These are phyloP conservation scores for Cladosporium phlei DNA, from an alignment of 2,329 filamentous ascomycete species.

Conservation along the genomic window DNA sequence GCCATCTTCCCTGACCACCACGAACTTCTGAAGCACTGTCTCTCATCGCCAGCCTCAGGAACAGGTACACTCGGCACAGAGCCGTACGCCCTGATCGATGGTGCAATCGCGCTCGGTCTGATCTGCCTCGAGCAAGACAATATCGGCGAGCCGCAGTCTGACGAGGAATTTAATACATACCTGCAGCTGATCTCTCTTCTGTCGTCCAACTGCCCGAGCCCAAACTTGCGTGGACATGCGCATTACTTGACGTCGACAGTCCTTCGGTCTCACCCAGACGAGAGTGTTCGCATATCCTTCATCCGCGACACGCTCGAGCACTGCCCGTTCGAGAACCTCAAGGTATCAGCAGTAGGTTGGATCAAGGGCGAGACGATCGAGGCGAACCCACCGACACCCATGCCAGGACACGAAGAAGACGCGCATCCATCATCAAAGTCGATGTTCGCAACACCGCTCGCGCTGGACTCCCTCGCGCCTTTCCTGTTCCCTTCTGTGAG, in stretches of 20 bases:
- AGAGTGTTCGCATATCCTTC: slow-evolving; percentile 48
- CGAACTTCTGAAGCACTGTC: slow-evolving; percentile 47
- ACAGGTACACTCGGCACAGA: slow-evolving; percentile 40
- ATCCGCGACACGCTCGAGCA: slow-evolving; percentile 53
- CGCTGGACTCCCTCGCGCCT: slow-evolving; percentile 45
- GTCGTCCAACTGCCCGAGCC: slow-evolving; percentile 45
- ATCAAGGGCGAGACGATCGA: slow-evolving; percentile 56
- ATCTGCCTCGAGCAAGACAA: slow-evolving; percentile 44
- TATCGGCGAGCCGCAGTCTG: slow-evolving; percentile 43
- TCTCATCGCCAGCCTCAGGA: slow-evolving; percentile 35
- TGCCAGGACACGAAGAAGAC: slow-evolving; percentile 16
- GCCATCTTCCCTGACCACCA: slow-evolving; percentile 52
- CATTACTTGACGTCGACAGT: slow-evolving; percentile 47
- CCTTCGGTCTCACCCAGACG: slow-evolving; percentile 51
- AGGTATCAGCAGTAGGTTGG: slow-evolving; percentile 56
- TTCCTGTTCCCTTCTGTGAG: slow-evolving; percentile 50
- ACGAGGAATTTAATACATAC: slow-evolving; percentile 51
- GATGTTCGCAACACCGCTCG: slow-evolving; percentile 46
- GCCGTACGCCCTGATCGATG: slow-evolving; percentile 51
- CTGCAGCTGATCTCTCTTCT: slow-evolving; percentile 46
- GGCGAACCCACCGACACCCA: slow-evolving; percentile 33
- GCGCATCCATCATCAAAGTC: slow-evolving; percentile 18
- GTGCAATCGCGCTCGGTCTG: slow-evolving; percentile 49
- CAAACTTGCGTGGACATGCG: slow-evolving; percentile 44
- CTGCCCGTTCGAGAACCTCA: slow-evolving; percentile 50